Conservation (phyloP, 805 yeast genomes). For the Kodamaea nitidulidarum region DNA sequence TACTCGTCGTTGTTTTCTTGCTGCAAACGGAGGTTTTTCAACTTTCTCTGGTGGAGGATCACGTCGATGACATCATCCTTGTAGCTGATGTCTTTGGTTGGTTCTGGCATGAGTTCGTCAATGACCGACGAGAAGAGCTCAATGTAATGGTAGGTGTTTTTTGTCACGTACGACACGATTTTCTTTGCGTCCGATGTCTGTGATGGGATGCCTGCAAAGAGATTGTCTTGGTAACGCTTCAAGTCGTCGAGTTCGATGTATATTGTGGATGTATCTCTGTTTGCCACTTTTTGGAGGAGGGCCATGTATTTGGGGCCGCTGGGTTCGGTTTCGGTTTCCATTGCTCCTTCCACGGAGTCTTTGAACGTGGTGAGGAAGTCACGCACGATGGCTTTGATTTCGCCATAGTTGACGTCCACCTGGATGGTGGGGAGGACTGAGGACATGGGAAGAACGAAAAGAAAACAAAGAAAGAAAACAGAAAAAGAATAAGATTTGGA, state of each 20-base stretch:
- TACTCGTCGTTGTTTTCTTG: constrained; percentile 65
- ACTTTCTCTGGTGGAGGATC: constrained; percentile 81
- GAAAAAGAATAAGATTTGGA: background rate
- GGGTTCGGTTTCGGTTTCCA: constrained; percentile 17
- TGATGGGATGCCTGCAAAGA: constrained; percentile 13
- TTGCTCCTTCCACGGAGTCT: constrained; percentile 26
- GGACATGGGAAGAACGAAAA: constrained; percentile 13
- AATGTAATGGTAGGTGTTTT: constrained; percentile 73
- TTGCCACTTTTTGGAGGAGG: constrained; percentile 73
- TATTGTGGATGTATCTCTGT: constrained; percentile 69
- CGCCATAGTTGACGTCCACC: constrained; percentile 69
- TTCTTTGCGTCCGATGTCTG: constrained; percentile 12
- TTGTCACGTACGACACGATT: constrained; percentile 56
- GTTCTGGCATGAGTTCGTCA: constrained; percentile 81
- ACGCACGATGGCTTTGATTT: constrained; percentile 51
- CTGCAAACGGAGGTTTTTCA: constrained; percentile 71
- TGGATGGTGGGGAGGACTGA: constrained; percentile 58
- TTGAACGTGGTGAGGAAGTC: constrained; percentile 71
- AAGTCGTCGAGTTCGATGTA: constrained; percentile 83
- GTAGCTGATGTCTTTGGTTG: constrained; percentile 75
- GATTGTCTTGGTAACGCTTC: constrained; percentile 57
- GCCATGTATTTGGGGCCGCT: constrained; percentile 61
- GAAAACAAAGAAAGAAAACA: constrained; percentile 1
- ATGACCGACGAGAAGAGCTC: constrained; percentile 73
- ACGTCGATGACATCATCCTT: constrained; percentile 91